These are phyloP conservation scores for Lentinula novae-zelandiae DNA, from an alignment of 1,284 basidiomycete species.

Conservation along the genomic window DNA sequence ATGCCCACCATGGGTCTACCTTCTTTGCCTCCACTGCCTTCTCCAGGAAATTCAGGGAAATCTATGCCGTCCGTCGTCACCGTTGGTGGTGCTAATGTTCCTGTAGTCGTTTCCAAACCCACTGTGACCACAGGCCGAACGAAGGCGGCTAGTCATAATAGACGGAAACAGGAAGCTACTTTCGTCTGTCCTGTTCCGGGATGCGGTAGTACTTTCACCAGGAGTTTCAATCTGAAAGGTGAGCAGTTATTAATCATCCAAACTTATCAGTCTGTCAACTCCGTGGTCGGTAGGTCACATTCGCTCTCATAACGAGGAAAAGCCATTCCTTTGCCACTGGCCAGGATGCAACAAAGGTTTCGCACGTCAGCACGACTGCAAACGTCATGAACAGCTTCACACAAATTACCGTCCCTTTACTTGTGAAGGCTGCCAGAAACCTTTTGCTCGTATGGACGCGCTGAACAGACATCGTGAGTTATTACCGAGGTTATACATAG, in stretches of 20 bases:
- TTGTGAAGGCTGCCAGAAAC: conserved; percentile 62
- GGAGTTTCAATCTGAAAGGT: conserved; percentile 81
- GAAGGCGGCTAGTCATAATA: conserved; percentile 65
- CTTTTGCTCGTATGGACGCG: conserved; percentile 61
- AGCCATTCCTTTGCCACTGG: conserved; percentile 83
- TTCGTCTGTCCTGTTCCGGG: conserved; percentile 73
- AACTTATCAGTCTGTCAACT: conserved; percentile 11
- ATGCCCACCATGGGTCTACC: conserved; percentile 1
- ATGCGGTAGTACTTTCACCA: conserved; percentile 80
- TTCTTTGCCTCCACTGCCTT: conserved; percentile 5
- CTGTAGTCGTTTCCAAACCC: conserved; percentile 40
- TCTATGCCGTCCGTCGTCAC: conserved; percentile 9
- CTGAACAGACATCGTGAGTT: conserved; percentile 58
- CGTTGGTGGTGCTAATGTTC: conserved; percentile 12
- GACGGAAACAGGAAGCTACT: conserved; percentile 71
- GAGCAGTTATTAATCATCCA: conserved; percentile 21
- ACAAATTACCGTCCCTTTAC: conserved; percentile 59
- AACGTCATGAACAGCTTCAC: conserved; percentile 69
- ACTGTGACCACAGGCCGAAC: conserved; percentile 74
- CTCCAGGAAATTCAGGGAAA: neutral
- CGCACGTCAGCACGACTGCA: conserved; percentile 82
- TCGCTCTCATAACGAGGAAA: conserved; percentile 80
- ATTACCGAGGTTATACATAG: neutral
- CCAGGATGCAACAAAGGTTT: conserved; percentile 83
- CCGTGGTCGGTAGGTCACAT: conserved; percentile 55